phyloP scores from a whole-genome alignment of 768 basidiomycete genomes.

The Filobasidium floriforme region DNA sequence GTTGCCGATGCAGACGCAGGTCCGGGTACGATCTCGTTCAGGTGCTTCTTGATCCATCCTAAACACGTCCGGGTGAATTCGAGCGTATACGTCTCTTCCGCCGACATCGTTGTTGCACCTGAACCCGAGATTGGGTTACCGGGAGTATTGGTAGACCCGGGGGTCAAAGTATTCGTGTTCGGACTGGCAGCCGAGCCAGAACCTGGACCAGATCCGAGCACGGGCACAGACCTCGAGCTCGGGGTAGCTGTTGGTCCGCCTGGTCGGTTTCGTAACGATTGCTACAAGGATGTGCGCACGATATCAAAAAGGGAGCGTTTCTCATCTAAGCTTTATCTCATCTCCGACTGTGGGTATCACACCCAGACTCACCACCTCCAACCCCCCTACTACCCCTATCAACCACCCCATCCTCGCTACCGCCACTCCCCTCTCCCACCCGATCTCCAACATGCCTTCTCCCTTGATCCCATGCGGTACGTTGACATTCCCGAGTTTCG shows the following conservation, averaged over 20 bases:
- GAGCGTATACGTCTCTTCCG: slow-evolving; percentile 68
- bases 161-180: too few relatives aligned
- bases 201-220: too few relatives aligned
- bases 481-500: slow-evolving; percentile 6
- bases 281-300: slow-evolving; percentile 56
- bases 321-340: slow-evolving; percentile 61
- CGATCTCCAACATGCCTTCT: slow-evolving; percentile 68
- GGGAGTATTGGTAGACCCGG: not conserved
- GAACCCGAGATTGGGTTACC: not conserved
- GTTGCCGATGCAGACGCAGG: slow-evolving; percentile 49
- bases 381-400: slow-evolving; percentile 74
- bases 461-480: slow-evolving; percentile 82
- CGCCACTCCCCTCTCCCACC: slow-evolving; percentile 68
- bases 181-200: too few relatives aligned
- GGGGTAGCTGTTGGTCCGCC: too few relatives aligned
- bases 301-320: too few relatives aligned
- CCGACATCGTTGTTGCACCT: slow-evolving; percentile 51
- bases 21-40: slow-evolving; percentile 69
- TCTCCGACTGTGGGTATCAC: slow-evolving; percentile 53
- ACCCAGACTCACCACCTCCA: slow-evolving; percentile 49
- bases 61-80: slow-evolving; percentile 80
- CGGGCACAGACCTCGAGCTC: too few relatives aligned
- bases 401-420: slow-evolving; percentile 82
- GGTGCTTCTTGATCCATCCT: slow-evolving; percentile 71
- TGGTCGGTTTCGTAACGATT: too few relatives aligned